These are phyloP conservation scores for Globisporangium megalacanthum DNA, from an alignment of 352 stramenopile species.

Conservation along the genomic window DNA sequence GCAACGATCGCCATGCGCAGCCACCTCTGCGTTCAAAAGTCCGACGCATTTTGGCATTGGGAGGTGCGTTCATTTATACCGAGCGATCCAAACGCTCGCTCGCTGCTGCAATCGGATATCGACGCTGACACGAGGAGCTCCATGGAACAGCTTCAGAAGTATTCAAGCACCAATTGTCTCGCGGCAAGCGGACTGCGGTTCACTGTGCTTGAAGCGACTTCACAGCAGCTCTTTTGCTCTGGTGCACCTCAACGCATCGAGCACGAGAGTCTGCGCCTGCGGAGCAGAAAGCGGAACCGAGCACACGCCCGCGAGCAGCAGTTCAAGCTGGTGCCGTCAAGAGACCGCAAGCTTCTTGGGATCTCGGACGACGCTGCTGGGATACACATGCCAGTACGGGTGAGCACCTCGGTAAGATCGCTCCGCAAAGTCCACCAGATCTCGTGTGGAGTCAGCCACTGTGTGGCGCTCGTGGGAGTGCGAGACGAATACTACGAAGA, in stretches of 20 bases:
- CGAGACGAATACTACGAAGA: not conserved
- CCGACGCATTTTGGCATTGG: constrained; percentile 2
- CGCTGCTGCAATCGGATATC: not conserved
- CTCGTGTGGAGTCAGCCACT: constrained; percentile 38
- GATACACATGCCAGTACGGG: not conserved
- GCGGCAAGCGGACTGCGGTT: not conserved
- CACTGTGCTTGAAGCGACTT: not conserved
- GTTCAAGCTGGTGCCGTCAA: constrained; percentile 17
- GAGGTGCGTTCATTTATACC: constrained; percentile 2
- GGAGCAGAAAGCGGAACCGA: constrained; percentile 9
- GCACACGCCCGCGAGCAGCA: constrained; percentile 13
- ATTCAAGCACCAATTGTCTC: not conserved
- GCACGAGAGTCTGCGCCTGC: constrained; percentile 19
- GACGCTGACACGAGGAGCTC: too few species aligned
- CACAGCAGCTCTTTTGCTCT: not conserved
- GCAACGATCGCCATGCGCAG: not conserved
- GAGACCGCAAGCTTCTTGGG: constrained; percentile 5
- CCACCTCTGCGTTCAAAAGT: not conserved
- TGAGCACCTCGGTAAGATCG: not conserved
- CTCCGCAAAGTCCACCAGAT: constrained; percentile 21
- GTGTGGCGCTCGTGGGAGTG: constrained; percentile 16
- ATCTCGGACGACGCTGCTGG: not conserved
- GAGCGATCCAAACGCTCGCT: not conserved
- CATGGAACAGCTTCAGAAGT: not conserved
- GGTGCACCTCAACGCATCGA: constrained; percentile 5